phyloP scores from a whole-genome alignment of 2,329 filamentous ascomycete genomes.

The Aspergillus jensenii region DNA sequence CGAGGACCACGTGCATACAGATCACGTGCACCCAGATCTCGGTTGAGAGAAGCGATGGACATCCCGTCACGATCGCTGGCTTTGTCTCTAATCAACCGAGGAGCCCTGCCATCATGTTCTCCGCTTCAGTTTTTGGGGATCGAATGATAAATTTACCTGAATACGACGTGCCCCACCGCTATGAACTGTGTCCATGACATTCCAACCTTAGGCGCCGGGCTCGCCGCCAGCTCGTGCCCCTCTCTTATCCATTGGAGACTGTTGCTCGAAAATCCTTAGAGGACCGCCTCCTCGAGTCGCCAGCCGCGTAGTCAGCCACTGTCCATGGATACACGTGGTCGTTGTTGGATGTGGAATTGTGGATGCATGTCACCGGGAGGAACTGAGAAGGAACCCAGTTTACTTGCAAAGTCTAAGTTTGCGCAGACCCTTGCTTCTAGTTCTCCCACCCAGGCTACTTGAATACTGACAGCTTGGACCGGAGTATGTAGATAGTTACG shows the following conservation, averaged over 20 bases:
- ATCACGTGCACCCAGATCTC: not conserved
- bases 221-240: not conserved
- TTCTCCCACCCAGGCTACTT: not conserved
- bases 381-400: not conserved
- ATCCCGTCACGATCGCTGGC: not conserved
- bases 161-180: not conserved
- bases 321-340: slow-evolving; percentile 20
- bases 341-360: slow-evolving; percentile 2
- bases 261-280: slow-evolving; percentile 2
- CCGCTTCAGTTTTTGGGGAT: not conserved
- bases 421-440: not conserved
- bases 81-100: not conserved
- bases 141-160: not conserved
- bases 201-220: slow-evolving; percentile 4
- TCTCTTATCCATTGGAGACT: slow-evolving; percentile 10
- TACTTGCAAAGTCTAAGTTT: not conserved
- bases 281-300: slow-evolving; percentile 6
- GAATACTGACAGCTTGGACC: not conserved
- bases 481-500: not conserved
- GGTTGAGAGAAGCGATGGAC: not conserved
- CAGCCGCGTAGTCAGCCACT: slow-evolving; percentile 19
- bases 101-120: not conserved
- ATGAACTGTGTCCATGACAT: not conserved
- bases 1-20: not conserved
- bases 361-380: slow-evolving; percentile 15